phyloP scores from a whole-genome alignment of 768 basidiomycete species.

The Candolleomyces aberdarensis region DNA sequence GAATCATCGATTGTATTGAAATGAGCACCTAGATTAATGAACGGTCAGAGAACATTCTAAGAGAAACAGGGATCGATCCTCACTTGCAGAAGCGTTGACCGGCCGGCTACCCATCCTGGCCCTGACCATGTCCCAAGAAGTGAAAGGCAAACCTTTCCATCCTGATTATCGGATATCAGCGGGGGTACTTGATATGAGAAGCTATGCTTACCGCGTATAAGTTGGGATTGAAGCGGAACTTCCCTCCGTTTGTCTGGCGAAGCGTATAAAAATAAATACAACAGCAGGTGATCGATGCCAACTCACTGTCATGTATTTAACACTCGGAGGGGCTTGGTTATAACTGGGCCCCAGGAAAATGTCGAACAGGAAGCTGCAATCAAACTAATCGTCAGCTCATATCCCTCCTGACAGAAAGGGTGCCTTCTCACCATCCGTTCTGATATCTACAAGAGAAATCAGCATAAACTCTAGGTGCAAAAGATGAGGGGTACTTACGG shows the following conservation, averaged over 20 bases:
- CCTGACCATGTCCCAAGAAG: constrained; percentile 91
- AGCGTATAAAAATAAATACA: neutral
- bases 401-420: constrained; percentile 21
- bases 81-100: constrained; percentile 85
- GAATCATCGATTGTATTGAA: constrained; percentile 95
- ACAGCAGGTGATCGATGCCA: neutral
- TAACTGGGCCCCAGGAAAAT: constrained; percentile 90
- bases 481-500: constrained; percentile 54
- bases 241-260: constrained; percentile 77
- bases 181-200: neutral
- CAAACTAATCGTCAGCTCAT: neutral
- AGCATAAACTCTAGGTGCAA: neutral
- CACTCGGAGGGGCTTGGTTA: constrained; percentile 79
- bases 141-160: constrained; percentile 93
- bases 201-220: constrained; percentile 70
- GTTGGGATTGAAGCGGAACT: constrained; percentile 92
- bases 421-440: constrained; percentile 75
- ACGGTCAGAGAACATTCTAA: constrained; percentile 41
- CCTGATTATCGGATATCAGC: constrained; percentile 36
- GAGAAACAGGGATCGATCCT: constrained; percentile 10
- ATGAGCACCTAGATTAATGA: constrained; percentile 72
- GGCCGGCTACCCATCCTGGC: constrained; percentile 90
- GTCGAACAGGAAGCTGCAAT: constrained; percentile 63
- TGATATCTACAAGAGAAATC: constrained; percentile 54
- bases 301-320: constrained; percentile 61